These are phyloP conservation scores for Karstenula rhodostoma DNA, from an alignment of 2,329 filamentous ascomycete species.

Conservation along the genomic window DNA sequence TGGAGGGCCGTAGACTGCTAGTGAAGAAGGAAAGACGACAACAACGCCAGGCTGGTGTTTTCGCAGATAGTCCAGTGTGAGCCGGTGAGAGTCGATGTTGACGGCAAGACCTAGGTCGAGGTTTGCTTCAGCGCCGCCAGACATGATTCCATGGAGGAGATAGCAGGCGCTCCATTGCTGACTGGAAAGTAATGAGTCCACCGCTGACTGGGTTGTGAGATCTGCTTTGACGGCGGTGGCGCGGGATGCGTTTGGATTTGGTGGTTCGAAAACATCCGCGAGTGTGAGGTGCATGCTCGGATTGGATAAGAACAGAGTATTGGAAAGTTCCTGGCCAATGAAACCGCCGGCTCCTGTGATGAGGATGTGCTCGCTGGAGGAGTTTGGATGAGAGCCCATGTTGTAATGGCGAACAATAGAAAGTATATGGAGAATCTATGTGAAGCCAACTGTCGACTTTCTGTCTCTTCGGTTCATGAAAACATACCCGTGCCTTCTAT, in stretches of 20 bases:
- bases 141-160: conserved; percentile 72
- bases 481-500: background rate
- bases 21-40: conserved; percentile 66
- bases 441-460: background rate
- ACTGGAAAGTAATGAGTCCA: conserved; percentile 2
- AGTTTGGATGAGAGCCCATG: background rate
- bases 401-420: background rate
- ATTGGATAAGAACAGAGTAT: conserved; percentile 59
- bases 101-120: conserved; percentile 64
- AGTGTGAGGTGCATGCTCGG: conserved; percentile 56
- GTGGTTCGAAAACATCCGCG: conserved; percentile 63
- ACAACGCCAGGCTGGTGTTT: conserved; percentile 59
- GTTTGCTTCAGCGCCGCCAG: conserved; percentile 66
- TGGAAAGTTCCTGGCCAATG: conserved; percentile 65
- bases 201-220: conserved; percentile 47
- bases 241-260: conserved; percentile 49
- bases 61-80: conserved; percentile 61
- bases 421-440: background rate
- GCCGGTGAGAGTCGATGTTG: conserved; percentile 66
- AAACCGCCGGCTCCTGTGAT: conserved; percentile 70
- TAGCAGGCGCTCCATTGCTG: conserved; percentile 45
- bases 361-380: conserved; percentile 52
- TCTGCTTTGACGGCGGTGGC: conserved; percentile 60
- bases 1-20: conserved; percentile 63
- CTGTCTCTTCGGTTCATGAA: background rate